Evolutionary conservation across 2,329 filamentous ascomycete species (phyloP).

Genomic region (Raffaelea arxii): DNA sequence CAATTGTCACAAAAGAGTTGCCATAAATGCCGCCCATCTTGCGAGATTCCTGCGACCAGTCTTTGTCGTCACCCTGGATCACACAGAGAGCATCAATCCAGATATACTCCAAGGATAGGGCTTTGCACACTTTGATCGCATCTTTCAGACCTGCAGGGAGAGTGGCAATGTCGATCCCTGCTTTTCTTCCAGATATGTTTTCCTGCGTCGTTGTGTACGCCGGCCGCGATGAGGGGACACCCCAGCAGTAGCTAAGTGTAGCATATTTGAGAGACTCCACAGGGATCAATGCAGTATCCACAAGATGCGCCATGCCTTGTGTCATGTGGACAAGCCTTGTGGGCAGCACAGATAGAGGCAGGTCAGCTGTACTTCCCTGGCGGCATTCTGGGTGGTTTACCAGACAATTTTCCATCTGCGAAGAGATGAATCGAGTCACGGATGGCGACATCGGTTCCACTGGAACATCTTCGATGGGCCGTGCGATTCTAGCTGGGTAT

Average conservation of each 20-base stretch:
- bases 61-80: slow-evolving; percentile 13
- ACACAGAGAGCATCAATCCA: slow-evolving; percentile 19
- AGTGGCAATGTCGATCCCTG: neutral
- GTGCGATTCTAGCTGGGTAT: neutral
- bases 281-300: neutral
- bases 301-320: neutral
- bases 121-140: slow-evolving; percentile 8
- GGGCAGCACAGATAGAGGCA: neutral
- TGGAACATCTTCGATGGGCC: no score
- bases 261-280: neutral
- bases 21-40: neutral
- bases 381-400: neutral
- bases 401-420: neutral
- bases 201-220: neutral
- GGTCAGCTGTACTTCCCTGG: neutral
- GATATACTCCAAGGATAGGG: slow-evolving; percentile 11
- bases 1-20: no score
- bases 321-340: neutral
- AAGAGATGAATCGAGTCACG: neutral
- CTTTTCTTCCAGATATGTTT: neutral
- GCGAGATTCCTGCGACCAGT: slow-evolving; percentile 10
- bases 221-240: neutral
- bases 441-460: no score
- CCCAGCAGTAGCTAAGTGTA: neutral
- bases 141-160: neutral